Conservation (phyloP, 164 flowering plant genomes). For the Taxillus chinensis region DNA sequence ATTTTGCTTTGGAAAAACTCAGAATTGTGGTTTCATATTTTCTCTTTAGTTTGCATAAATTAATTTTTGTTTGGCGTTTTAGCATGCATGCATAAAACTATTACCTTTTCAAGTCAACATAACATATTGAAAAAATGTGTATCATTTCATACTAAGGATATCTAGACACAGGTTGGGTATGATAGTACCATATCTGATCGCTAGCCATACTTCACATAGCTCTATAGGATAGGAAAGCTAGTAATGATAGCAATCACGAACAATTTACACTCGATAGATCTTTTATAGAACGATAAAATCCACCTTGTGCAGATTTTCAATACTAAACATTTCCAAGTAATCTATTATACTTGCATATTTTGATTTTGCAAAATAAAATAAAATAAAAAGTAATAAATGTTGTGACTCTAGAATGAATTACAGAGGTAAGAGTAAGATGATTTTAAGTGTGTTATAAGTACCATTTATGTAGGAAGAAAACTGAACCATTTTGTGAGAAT, state of each 20-base stretch:
- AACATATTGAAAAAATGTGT: no score
- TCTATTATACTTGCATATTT: conserved; percentile 50
- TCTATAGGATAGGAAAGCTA: conserved; percentile 29
- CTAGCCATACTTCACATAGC: conserved; percentile 17
- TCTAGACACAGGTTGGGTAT: no score
- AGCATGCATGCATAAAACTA: no score
- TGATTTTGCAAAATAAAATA: conserved; percentile 1
- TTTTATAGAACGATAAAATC: conserved; percentile 9
- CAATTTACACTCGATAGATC: not conserved
- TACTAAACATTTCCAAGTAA: conserved; percentile 65
- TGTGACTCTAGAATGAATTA: not conserved
- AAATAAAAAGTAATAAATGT: not conserved
- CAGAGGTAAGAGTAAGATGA: conserved; percentile 4
- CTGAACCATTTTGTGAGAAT: conserved; percentile 44
- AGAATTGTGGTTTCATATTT: no score
- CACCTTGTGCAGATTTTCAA: conserved; percentile 51
- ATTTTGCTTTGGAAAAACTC: no score
- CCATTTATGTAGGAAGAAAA: no score
- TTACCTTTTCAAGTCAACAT: no score
- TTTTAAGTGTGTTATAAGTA: no score
- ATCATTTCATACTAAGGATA: no score
- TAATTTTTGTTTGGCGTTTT: no score
- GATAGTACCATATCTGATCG: no score
- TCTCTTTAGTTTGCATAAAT: no score
- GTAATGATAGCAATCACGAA: not conserved